Conservation (phyloP, 2,329 filamentous ascomycete species). For the Aspergillus ustus region DNA sequence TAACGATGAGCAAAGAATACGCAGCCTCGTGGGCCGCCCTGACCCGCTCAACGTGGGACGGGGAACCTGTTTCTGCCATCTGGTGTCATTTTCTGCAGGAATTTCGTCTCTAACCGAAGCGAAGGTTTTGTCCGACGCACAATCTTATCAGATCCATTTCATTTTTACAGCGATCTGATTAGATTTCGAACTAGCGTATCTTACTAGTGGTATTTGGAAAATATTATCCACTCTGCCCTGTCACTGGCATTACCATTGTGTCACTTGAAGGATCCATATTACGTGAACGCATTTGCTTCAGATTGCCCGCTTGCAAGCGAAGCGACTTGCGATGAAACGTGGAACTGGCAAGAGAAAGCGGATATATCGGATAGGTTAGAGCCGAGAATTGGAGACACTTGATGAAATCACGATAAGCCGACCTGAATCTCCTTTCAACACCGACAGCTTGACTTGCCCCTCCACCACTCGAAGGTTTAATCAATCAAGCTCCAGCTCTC, state of each 20-base stretch:
- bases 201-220: constrained; percentile 4
- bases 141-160: constrained; percentile 15
- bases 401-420: constrained; percentile 4
- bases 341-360: background rate
- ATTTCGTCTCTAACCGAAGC: background rate
- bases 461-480: background rate
- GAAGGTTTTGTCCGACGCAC: constrained; percentile 1
- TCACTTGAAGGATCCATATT: background rate
- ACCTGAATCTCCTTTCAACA: background rate
- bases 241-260: background rate
- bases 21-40: background rate
- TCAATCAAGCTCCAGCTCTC: background rate
- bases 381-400: constrained; percentile 1
- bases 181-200: background rate
- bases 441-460: constrained; percentile 1
- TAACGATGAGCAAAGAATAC: background rate
- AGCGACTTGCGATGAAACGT: background rate
- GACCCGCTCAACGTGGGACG: background rate
- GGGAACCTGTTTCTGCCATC: background rate
- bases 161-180: background rate
- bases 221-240: background rate
- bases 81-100: background rate
- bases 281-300: background rate
- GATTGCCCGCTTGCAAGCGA: background rate
- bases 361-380: background rate